Conservation (phyloP, 2,329 filamentous ascomycete genomes). For the Diaporthe aspalathi region DNA sequence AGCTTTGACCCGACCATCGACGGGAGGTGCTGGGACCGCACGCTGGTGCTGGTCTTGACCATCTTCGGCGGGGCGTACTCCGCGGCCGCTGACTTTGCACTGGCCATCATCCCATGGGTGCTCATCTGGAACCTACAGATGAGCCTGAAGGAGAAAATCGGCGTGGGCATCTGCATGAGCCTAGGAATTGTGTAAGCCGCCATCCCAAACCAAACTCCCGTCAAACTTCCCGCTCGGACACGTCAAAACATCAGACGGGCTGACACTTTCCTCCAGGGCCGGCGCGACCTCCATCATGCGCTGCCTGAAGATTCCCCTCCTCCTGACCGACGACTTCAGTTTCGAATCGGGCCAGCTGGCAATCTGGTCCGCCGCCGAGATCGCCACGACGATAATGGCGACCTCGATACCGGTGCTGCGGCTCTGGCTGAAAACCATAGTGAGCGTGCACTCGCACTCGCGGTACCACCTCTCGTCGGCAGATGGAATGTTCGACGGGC, state of each 20-base stretch:
- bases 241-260: constrained; percentile 33
- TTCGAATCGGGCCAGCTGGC: constrained; percentile 37
- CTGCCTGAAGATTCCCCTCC: constrained; percentile 19
- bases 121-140: constrained; percentile 55
- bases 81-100: constrained; percentile 52
- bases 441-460: constrained; percentile 12
- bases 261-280: constrained; percentile 44
- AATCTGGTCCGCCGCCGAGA: constrained; percentile 44
- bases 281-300: constrained; percentile 47
- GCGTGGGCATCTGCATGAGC: constrained; percentile 56
- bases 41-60: constrained; percentile 47
- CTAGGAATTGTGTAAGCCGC: constrained; percentile 54
- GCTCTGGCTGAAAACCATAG: constrained; percentile 37
- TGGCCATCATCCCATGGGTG: constrained; percentile 55
- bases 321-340: constrained; percentile 32
- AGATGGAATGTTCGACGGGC: constrained; percentile 19
- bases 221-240: constrained; percentile 31
- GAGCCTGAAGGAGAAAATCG: constrained; percentile 54
- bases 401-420: constrained; percentile 48
- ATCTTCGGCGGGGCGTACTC: constrained; percentile 50
- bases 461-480: constrained; percentile 12
- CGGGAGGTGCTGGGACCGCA: constrained; percentile 48
- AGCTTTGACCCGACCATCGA: constrained; percentile 44
- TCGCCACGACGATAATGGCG: constrained; percentile 46
- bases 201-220: constrained; percentile 15